A percentile compares a stretch with the other conserved stretches of the same genome.
Conservation (phyloP, 495 filamentous ascomycete genomes). For the Evernia prunastri region DNA sequence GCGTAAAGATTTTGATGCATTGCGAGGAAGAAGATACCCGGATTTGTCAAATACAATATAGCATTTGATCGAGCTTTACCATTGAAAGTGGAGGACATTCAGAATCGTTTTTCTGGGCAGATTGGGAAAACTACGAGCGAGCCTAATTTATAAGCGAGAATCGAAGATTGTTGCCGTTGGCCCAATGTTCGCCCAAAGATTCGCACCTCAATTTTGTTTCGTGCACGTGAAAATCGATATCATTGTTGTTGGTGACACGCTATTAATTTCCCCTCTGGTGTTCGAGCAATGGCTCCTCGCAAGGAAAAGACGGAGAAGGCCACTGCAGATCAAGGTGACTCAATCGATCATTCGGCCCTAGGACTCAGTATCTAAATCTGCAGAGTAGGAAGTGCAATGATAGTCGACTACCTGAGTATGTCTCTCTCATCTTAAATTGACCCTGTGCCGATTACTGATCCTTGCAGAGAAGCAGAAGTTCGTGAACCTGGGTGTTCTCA, state of each 20-base stretch:
- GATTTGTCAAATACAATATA: neutral
- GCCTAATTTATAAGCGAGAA: constrained; percentile 7
- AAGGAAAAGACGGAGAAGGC: constrained; percentile 45
- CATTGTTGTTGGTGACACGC: neutral
- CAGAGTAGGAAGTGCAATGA: constrained; percentile 30
- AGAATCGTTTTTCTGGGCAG: constrained; percentile 13
- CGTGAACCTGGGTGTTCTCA: constrained; percentile 14
- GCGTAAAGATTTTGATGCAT: constrained; percentile 7
- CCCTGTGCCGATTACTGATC: neutral
- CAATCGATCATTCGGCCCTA: neutral
- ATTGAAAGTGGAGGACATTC: neutral
- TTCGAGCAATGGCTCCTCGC: constrained; percentile 41
- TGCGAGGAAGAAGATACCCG: constrained; percentile 14
- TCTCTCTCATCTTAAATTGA: constrained; percentile 19
- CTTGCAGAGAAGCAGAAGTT: constrained; percentile 53
- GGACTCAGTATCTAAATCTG: neutral
- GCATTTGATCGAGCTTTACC: neutral
- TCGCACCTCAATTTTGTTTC: neutral
- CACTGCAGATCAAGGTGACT: constrained; percentile 37
- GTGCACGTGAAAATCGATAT: neutral
- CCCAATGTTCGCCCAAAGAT: neutral
- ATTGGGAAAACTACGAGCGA: neutral
- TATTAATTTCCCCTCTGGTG: neutral
- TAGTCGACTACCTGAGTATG: constrained; percentile 56
- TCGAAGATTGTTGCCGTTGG: neutral